Percentiles rank a stretch among this genome's conserved stretches.
These are phyloP conservation scores for Pyrenochaeta sp. DNA, from an alignment of 2,329 filamentous ascomycete genomes.

Conservation along the genomic window DNA sequence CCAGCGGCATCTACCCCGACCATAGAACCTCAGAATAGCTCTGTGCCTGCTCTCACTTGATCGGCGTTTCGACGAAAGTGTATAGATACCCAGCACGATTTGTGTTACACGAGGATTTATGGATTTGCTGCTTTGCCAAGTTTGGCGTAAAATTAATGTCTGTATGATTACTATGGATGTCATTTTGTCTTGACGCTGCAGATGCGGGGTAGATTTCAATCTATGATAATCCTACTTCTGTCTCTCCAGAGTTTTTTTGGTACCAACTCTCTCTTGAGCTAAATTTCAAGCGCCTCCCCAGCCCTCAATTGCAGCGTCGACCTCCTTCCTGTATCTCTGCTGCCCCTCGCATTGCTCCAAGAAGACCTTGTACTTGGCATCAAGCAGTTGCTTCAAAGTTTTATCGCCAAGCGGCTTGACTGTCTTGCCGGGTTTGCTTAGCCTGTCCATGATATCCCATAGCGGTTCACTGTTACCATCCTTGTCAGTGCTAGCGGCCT, in stretches of 20 bases:
- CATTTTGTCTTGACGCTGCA: neutral
- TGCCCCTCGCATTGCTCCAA: constrained; percentile 89
- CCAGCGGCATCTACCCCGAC: constrained; percentile 9
- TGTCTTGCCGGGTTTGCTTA: constrained; percentile 91
- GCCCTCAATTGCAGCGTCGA: constrained; percentile 66
- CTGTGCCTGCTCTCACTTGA: constrained; percentile 11
- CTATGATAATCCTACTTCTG: neutral
- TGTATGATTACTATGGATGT: neutral
- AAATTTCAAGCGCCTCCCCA: constrained; percentile 25
- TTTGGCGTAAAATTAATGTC: neutral
- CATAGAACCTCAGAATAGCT: constrained; percentile 2
- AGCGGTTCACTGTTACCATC: constrained; percentile 83
- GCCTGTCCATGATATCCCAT: constrained; percentile 97
- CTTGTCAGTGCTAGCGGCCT: constrained; percentile 85
- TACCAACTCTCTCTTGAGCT: neutral
- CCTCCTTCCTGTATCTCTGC: constrained; percentile 78
- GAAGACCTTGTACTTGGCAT: constrained; percentile 95
- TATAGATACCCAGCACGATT: constrained; percentile 5
- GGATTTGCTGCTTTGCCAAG: no score
- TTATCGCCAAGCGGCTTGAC: constrained; percentile 77
- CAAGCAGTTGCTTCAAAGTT: constrained; percentile 79
- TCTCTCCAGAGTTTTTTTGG: neutral
- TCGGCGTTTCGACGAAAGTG: neutral
- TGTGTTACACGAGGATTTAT: neutral
- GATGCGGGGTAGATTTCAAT: neutral